Base-by-base conservation (phyloP, 2,329 filamentous ascomycete species). In the Hymenoscyphus fructigenus region DNA sequence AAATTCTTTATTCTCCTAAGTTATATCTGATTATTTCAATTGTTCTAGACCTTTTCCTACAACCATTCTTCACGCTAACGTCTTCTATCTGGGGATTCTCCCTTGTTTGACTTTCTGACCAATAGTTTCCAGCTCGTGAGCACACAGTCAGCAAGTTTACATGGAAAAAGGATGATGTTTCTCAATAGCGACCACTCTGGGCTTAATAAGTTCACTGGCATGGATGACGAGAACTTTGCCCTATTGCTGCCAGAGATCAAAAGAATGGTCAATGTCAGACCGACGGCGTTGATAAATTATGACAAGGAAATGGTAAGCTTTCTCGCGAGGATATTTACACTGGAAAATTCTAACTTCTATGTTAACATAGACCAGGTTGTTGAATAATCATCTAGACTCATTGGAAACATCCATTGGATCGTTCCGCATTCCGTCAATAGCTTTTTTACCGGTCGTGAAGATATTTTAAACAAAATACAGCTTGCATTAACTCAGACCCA, bases 401-500 rank as follows among this genome's bases (percentile, higher is more conserved):
- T 44, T 61, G 34, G 60, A 34, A 66, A 68, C 38, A 41, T 57
- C 32, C 67, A 69, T 59, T 68, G 66, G 68, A 63, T 65, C 3
- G 60, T 69, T 14, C 68, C 67, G 28, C 66, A 65, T 7, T 20
- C 47, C 53, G 44, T 67, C 9, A 71, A 68, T 61, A 63, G 32
- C 29, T 58, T 71, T 50, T 71, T 71, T 57, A 71, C 65, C 14
- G 66, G 69, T 17, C 68, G 67, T 60, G n/a, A 44, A 20, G 57
- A 69, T 14, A 44, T 70, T 26, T 26, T 71, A 50, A 5, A 10
- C 38, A 63, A 62, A 65, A 69, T 71, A n/a, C 63, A 57, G 32
- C 60, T 15, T 28, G 34, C 36, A n/a, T 15, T 68, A 34, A 34
- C 28, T 36, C 23, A 65, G 10, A 34, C 57, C n/a, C 26, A 55